These are phyloP conservation scores for Xylariales sp. DNA, from an alignment of 2,329 filamentous ascomycete genomes.

Conservation along the genomic window DNA sequence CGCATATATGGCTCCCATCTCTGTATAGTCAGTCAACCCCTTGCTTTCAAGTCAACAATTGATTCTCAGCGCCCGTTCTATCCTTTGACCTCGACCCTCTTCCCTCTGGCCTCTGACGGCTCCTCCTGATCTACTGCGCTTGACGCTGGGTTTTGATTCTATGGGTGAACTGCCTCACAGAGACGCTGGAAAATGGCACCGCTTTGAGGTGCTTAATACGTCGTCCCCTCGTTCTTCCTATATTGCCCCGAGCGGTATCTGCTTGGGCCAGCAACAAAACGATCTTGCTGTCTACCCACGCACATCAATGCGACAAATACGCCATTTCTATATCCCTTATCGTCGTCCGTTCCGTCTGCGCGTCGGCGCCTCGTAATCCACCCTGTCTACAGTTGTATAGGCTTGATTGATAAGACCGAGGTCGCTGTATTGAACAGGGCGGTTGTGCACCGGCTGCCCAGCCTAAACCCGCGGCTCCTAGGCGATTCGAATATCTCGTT, in stretches of 20 bases:
- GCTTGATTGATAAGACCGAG: conserved; percentile 25
- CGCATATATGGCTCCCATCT: conserved; percentile 12
- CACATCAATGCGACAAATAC: conserved; percentile 32
- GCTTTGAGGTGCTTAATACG: conserved; percentile 47
- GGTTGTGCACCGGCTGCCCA: conserved; percentile 40
- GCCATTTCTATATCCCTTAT: conserved; percentile 21
- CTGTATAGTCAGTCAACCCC: conserved; percentile 6
- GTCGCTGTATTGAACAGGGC: conserved; percentile 44
- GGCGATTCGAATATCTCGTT: conserved; percentile 36
- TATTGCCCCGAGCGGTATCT: conserved; percentile 18
- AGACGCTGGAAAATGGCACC: conserved; percentile 48
- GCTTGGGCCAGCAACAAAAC: conserved; percentile 18
- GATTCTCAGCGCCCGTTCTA: conserved; percentile 10
- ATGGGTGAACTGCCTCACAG: conserved; percentile 47
- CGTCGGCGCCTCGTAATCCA: conserved; percentile 21
- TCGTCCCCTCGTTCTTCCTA: conserved; percentile 34
- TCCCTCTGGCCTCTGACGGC: not conserved
- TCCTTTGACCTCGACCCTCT: not conserved
- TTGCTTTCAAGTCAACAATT: conserved; percentile 28
- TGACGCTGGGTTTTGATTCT: conserved; percentile 33
- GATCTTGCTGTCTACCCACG: conserved; percentile 9
- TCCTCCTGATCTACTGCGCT: conserved; percentile 8
- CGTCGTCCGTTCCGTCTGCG: conserved; percentile 26
- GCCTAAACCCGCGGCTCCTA: conserved; percentile 37
- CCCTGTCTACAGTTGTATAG: conserved; percentile 23